Evolutionary conservation across 2,329 filamentous ascomycete genomes (phyloP).

Genomic region (Aspergillus pseudotamarii): DNA sequence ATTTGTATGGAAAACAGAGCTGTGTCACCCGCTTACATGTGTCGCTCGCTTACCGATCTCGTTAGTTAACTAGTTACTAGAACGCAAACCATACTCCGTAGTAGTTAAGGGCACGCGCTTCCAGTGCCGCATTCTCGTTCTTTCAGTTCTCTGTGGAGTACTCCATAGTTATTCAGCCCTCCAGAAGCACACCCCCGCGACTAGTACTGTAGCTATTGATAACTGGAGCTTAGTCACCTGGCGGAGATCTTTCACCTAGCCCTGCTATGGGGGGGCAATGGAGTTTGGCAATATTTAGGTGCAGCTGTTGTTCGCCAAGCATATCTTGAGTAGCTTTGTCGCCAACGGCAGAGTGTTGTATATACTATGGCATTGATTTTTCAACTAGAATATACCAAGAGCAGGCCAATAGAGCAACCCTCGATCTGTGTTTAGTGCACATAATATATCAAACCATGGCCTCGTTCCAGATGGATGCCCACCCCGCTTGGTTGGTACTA

Average conservation of each 20-base stretch:
- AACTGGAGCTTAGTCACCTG: too few relatives aligned
- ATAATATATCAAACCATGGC: slow-evolving; percentile 21
- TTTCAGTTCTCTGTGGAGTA: too few relatives aligned
- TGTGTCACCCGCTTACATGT: too few relatives aligned
- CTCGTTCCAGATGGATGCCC: slow-evolving; percentile 36
- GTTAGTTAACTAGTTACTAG: too few relatives aligned
- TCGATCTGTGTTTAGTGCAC: not conserved
- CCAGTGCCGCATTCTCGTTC: not conserved
- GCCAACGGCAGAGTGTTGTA: not conserved
- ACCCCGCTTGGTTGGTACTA: slow-evolving; percentile 25
- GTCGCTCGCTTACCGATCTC: too few relatives aligned
- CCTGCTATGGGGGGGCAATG: too few relatives aligned
- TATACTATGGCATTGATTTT: not conserved
- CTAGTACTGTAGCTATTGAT: too few relatives aligned
- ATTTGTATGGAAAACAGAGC: too few relatives aligned
- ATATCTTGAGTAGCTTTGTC: not conserved
- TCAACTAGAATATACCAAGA: not conserved
- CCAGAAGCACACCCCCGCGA: too few relatives aligned
- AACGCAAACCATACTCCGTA: too few relatives aligned
- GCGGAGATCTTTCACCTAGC: too few relatives aligned
- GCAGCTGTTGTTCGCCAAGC: not conserved
- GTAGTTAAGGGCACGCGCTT: not conserved
- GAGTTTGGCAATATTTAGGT: not conserved
- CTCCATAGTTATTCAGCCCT: too few relatives aligned
- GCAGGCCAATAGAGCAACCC: not conserved